Conservation (phyloP, 768 basidiomycete genomes). For the Hemileccinum rubropunctum region DNA sequence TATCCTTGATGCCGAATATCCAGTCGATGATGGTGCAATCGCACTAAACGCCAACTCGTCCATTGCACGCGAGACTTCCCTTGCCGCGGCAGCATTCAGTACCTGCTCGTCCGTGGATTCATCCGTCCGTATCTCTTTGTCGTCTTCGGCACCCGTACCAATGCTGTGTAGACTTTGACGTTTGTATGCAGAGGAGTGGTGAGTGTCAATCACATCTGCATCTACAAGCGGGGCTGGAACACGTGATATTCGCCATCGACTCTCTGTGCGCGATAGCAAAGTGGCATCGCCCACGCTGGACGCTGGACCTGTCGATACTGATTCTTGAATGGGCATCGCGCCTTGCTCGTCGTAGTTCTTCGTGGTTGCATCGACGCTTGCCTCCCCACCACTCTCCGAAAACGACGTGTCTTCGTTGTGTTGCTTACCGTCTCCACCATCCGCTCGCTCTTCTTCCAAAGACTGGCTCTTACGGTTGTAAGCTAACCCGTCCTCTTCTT, state of each 20-base stretch:
- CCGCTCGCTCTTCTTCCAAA: slow-evolving; percentile 2
- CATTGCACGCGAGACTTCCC: slow-evolving; percentile 64
- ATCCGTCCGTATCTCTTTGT: slow-evolving; percentile 29
- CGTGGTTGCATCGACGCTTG: not conserved
- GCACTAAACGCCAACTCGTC: slow-evolving; percentile 50
- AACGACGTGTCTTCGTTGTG: slow-evolving; percentile 10
- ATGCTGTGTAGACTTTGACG: slow-evolving; percentile 3
- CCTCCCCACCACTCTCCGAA: slow-evolving; percentile 9
- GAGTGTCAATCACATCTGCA: slow-evolving; percentile 12
- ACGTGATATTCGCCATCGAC: slow-evolving; percentile 29
- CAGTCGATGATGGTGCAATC: slow-evolving; percentile 14
- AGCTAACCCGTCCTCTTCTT: slow-evolving; percentile 23
- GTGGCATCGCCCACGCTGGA: not conserved
- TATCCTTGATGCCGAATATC: slow-evolving; percentile 16
- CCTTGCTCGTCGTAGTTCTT: not conserved
- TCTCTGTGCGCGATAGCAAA: slow-evolving; percentile 15
- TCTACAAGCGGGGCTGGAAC: slow-evolving; percentile 41
- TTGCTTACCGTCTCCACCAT: slow-evolving; percentile 10
- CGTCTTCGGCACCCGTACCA: slow-evolving; percentile 8
- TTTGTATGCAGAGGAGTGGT: slow-evolving; percentile 1
- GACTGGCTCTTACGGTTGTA: slow-evolving; percentile 23
- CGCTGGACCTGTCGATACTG: slow-evolving; percentile 5
- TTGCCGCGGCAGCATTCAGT: slow-evolving; percentile 66
- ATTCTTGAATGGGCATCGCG: slow-evolving; percentile 3
- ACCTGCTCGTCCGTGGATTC: slow-evolving; percentile 46